These are phyloP conservation scores for Kodamaea anthophila DNA, from an alignment of 1,139 yeast species.

Conservation along the genomic window DNA sequence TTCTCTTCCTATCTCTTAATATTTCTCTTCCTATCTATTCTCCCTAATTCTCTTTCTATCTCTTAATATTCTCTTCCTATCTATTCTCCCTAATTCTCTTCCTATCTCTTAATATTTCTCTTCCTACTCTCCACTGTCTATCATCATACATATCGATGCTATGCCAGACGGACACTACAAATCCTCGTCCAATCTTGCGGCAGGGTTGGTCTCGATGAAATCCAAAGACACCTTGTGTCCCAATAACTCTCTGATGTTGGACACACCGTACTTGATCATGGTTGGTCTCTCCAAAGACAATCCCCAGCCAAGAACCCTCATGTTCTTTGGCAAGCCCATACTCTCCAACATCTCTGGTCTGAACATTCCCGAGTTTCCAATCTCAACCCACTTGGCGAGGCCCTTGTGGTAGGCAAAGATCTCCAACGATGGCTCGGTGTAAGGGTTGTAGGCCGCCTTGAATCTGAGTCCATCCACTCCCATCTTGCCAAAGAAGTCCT, in stretches of 20 bases:
- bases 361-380: conserved; percentile 99
- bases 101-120: no score
- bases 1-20: no score
- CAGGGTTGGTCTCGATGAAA: conserved; percentile 93
- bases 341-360: conserved; percentile 99
- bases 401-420: conserved; percentile 96
- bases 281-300: conserved; percentile 96
- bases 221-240: conserved; percentile 93
- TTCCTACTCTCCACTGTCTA: no score
- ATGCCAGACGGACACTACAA: no score
- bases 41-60: no score
- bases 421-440: conserved; percentile 98
- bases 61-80: no score
- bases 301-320: conserved; percentile 98
- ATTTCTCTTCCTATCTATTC: no score
- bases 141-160: no score
- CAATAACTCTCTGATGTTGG: conserved; percentile 88
- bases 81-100: no score
- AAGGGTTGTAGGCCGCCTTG: conserved; percentile 98
- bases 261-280: conserved; percentile 95
- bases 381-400: conserved; percentile 95
- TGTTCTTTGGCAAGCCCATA: conserved; percentile 93
- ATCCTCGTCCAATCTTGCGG: conserved; percentile 82
- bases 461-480: conserved; percentile 92
- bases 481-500: conserved; percentile 93